Evolutionary conservation across 306 rosid genomes (phyloP), one percentile per base, ranked within the genome.

Genomic region (Vigna unguiculata): DNA sequence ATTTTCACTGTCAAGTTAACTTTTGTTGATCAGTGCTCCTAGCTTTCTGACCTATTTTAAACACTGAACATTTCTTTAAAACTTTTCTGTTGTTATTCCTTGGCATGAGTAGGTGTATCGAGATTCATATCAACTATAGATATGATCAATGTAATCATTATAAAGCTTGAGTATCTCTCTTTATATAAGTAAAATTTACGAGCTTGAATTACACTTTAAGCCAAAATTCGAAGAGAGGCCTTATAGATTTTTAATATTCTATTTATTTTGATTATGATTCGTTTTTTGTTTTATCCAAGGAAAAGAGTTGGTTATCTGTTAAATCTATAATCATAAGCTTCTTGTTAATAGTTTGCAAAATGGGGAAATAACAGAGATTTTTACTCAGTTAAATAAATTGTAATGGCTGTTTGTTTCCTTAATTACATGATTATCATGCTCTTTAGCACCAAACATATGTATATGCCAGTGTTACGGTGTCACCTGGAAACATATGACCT

Each of bases 381-480:
- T 45, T 28, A 25, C 38, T 43, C 21, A 3, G 55, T 24, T 25
- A 41, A 25, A 12, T 61, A 25, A 36, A 51, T 9, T 25, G 30
- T 1, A 76, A 53, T n/a, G 46, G 28, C 13, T 65, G 34, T 48
- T 34, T 48, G 24, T 20, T 32, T 20, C 48, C 38, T 48, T 47
- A 34, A 52, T 24, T 38, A 49, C 46, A 45, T 69, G 69, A 59
- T 45, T 58, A 67, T 20, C 63, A 48, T 17, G 71, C 63, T 75
- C 71, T 75, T 60, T 49, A 38, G 75, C 62, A 40, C 43, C 59
- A 62, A 32, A 71, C 19, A 64, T 61, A 51, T 16, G 28, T 28
- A 72, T n/a, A 40, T 63, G 25, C 38, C 63, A 61, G 46, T 32
- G 46, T 19, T 48, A 14, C 63, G 25, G 36, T 38, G 10, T 25